A percentile compares a stretch with the other conserved stretches of the same genome.
phyloP scores from a whole-genome alignment of 495 filamentous ascomycete genomes.

The Aspergillus sclerotiicarbonarius region DNA sequence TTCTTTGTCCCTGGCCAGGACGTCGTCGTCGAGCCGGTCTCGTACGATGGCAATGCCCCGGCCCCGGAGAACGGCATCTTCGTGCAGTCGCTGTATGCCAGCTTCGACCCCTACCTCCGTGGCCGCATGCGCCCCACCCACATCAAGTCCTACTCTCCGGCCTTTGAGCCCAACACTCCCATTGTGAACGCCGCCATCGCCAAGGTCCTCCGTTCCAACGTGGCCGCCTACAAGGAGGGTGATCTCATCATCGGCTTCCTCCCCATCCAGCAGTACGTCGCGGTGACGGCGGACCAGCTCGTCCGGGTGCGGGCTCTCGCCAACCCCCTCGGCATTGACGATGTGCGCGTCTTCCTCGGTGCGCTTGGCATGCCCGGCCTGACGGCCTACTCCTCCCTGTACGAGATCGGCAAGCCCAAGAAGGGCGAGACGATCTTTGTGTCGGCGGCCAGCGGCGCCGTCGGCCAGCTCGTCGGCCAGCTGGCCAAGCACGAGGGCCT shows the following conservation, averaged over 20 bases:
- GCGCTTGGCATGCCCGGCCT: slow-evolving; percentile 85
- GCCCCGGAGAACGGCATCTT: slow-evolving; percentile 70
- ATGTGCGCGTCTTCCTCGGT: slow-evolving; percentile 58
- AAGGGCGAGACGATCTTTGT: slow-evolving; percentile 89
- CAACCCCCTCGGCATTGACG: slow-evolving; percentile 46
- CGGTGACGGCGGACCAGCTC: slow-evolving; percentile 29
- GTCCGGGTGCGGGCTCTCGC: slow-evolving; percentile 34
- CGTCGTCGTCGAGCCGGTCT: slow-evolving; percentile 62
- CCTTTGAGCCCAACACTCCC: slow-evolving; percentile 55
- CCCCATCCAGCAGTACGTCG: slow-evolving; percentile 61
- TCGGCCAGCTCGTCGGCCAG: slow-evolving; percentile 82
- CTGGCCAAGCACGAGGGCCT: slow-evolving; percentile 86
- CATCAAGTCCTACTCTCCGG: slow-evolving; percentile 61
- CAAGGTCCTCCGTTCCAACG: slow-evolving; percentile 66
- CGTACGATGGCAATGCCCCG: slow-evolving; percentile 62
- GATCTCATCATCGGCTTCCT: slow-evolving; percentile 63
- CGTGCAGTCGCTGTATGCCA: slow-evolving; percentile 70
- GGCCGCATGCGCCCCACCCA: slow-evolving; percentile 57
- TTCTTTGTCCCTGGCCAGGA: slow-evolving; percentile 72
- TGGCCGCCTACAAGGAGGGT: slow-evolving; percentile 58
- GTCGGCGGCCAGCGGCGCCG: slow-evolving; percentile 76
- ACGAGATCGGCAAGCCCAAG: slow-evolving; percentile 81
- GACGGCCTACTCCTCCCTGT: slow-evolving; percentile 76
- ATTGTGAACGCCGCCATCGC: slow-evolving; percentile 57
- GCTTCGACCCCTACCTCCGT: slow-evolving; percentile 87